A percentile compares a stretch with the other conserved stretches of the same genome.
phyloP scores from a whole-genome alignment of 768 basidiomycete species.

The Suillus luteus region DNA sequence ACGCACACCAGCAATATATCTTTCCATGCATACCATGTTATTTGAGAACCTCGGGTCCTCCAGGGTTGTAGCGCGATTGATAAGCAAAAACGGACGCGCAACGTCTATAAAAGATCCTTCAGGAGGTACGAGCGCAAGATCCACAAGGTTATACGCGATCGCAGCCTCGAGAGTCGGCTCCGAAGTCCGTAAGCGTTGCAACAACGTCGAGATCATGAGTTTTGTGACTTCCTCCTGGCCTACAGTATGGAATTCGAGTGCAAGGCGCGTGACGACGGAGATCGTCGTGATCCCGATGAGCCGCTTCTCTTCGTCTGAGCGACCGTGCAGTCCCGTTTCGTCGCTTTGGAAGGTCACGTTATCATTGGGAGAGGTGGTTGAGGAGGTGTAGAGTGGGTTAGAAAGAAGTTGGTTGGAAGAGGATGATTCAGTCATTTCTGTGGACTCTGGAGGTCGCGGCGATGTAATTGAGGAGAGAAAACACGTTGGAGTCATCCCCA shows the following conservation, averaged over 20 bases:
- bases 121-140: conserved; percentile 80
- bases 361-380: conserved; percentile 40
- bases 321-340: conserved; percentile 62
- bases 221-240: conserved; percentile 84
- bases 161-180: conserved; percentile 90
- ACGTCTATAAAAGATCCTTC: conserved; percentile 81
- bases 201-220: conserved; percentile 88
- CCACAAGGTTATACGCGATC: conserved; percentile 89
- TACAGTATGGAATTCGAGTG: conserved; percentile 65
- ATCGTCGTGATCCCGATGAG: conserved; percentile 89
- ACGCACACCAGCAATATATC: neutral
- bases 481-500: conserved; percentile 91
- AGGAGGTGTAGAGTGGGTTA: conserved; percentile 41
- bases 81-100: conserved; percentile 78
- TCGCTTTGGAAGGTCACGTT: conserved; percentile 55
- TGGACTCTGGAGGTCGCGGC: conserved; percentile 83
- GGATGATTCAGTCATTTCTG: conserved; percentile 63
- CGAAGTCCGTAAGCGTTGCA: conserved; percentile 82
- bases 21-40: conserved; percentile 66
- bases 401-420: conserved; percentile 43
- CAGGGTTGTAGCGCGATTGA: conserved; percentile 81
- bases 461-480: conserved; percentile 92
- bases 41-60: conserved; percentile 89
- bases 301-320: conserved; percentile 82
- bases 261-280: conserved; percentile 84